Evolutionary conservation across 106 monocot species (phyloP).

Genomic region (Amphibolis antarctica): DNA sequence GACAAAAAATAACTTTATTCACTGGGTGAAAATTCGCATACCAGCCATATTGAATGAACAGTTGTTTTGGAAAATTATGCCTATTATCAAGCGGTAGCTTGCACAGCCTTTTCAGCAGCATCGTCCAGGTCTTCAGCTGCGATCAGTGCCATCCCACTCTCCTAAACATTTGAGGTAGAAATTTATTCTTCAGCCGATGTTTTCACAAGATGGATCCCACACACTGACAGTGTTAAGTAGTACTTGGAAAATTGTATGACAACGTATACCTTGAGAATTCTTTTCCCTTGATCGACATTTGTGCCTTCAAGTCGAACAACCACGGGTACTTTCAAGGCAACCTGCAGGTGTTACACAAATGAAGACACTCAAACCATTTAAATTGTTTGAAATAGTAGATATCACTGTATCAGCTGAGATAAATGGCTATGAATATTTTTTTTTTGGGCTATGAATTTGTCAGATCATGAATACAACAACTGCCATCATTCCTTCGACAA

Average conservation of each 20-base stretch:
- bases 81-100: conserved; percentile 35
- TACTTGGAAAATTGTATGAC: not conserved
- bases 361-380: not conserved
- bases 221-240: not conserved
- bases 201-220: not conserved
- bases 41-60: not conserved
- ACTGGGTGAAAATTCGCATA: not conserved
- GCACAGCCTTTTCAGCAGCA: conserved; percentile 91
- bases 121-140: conserved; percentile 95
- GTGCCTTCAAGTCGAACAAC: conserved; percentile 95
- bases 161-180: conserved; percentile 25
- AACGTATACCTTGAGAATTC: conserved; percentile 80
- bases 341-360: conserved; percentile 23
- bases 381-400: too few relatives aligned
- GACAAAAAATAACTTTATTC: not conserved
- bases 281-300: conserved; percentile 94
- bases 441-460: too few relatives aligned
- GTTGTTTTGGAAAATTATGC: not conserved
- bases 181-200: not conserved
- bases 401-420: too few relatives aligned
- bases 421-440: too few relatives aligned
- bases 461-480: too few relatives aligned
- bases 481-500: too few relatives aligned
- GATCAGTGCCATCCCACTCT: conserved; percentile 86
- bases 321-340: conserved; percentile 81